Evolutionary conservation across 2,329 filamentous ascomycete species (phyloP), one percentile per base, ranked within the genome.

Genomic region (Fusarium multiceps): DNA sequence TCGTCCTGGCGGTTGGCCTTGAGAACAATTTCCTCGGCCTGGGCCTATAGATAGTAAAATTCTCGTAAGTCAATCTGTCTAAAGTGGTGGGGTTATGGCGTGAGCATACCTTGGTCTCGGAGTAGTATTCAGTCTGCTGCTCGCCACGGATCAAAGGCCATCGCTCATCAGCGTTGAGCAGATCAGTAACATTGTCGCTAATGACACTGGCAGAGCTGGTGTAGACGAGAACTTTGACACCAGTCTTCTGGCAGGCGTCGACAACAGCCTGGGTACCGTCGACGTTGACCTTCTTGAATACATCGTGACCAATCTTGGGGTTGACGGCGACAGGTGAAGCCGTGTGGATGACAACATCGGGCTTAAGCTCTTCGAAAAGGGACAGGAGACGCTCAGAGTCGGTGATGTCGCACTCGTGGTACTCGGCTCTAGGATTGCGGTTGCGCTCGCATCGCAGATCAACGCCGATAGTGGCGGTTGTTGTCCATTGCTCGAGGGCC

Each of bases 141-240:
- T 87, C 86, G 32, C 92, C 92, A 48, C 89, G 86, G 55, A 96
- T 90, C 51, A 92, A 86, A 28, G 93, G 93, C 86, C 92, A 93
- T 48, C 87, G 84, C 84, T 98, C 95, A 79, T 94, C 91, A 70
- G 93, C 93, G 78, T 97, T 94, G 78, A 90, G 87, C 78, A 97
- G 87, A 78, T 97, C 92, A 65, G 83, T 88, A 66, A 86, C 84
- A 73, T 94, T 94, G 81, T 98, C 94, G 77, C 92, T 91, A 69
- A 97, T 85, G 66, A 97, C 91, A 65, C 93, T 97, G 55, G 93
- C 92, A 56, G 92, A 96, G 79, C 92, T 96, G 20, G 95, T 98
- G 81, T 95, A 97, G 48, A 98, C 93, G 69, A 98, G 89, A 1
- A 88, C 92, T 81, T 90, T 93, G 75, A 95, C 93, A 67, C 87